Evolutionary conservation across 2,329 filamentous ascomycete genomes (phyloP), one percentile per base, ranked within the genome.

Genomic region (Claviceps sp.): DNA sequence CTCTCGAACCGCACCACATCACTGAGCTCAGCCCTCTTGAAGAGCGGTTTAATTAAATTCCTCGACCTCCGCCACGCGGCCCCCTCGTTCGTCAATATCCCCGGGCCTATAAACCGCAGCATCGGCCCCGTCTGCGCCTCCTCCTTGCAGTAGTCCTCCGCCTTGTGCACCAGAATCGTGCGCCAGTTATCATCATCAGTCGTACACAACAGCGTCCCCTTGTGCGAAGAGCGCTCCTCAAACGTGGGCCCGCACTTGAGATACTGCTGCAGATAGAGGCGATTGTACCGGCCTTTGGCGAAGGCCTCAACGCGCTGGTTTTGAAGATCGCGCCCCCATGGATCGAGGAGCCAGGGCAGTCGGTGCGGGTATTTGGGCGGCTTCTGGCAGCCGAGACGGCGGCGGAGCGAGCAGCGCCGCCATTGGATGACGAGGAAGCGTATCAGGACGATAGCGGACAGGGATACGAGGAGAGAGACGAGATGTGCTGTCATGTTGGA

Each of bases 321-420:
- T 30, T 48, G 38, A 10, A 52, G 45, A 16, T 52, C 50, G 7
- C 46, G 42, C 8, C 50, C 50, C 39, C 44, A 48, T 4, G 50
- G 50, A 37, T 52, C 50, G 17, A 52, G 34, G 7, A 48, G 16
- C 50, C 50, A 52, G 14, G 50, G 50, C 13, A 52, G 45, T 17
- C 46, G 45, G 19, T 52, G 50, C 6, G 50, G 50, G 17, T 52
- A 48, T 40, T 19, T 17, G 2, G 0, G 8, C 7, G 47, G 19
- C 7, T 14, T 14, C 47, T 14, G 38, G 47, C 47, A 48, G 37
- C 47, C 47, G 14, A 41, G 22, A 11, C 4, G 47, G 47, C 47
- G 38, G 16, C 8, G 22, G 7, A 11, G 22, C 19, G 17, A 5
- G 47, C n/a, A 16, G 38, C 38, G 47, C 7, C 47, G 19, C 13